phyloP scores from a whole-genome alignment of 1,139 yeast species.

The Scheffersomyces lignicola region DNA sequence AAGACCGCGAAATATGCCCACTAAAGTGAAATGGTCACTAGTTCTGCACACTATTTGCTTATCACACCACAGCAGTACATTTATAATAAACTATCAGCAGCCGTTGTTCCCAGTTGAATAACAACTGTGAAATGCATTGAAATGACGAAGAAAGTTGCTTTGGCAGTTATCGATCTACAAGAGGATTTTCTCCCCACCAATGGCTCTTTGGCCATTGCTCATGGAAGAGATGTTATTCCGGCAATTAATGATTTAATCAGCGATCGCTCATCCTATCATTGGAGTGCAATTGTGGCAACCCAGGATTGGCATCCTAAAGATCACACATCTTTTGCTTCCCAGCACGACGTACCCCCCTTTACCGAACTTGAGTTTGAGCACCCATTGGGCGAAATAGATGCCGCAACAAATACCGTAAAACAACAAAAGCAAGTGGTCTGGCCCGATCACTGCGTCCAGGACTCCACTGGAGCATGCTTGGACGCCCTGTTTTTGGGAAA shows the following conservation, averaged over 20 bases:
- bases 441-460: slow-evolving; percentile 91
- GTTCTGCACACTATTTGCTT: no score
- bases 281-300: slow-evolving; percentile 70
- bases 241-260: slow-evolving; percentile 44
- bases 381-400: slow-evolving; percentile 43
- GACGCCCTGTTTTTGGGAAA: slow-evolving; percentile 42
- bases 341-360: slow-evolving; percentile 58
- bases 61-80: not conserved
- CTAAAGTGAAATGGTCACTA: no score
- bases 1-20: no score
- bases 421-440: slow-evolving; percentile 55
- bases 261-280: slow-evolving; percentile 35
- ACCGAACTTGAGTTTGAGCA: slow-evolving; percentile 48
- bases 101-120: no score
- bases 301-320: slow-evolving; percentile 86
- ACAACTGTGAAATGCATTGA: no score
- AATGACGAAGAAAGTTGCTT: slow-evolving; percentile 36
- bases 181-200: slow-evolving; percentile 79
- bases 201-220: slow-evolving; percentile 73
- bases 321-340: slow-evolving; percentile 81
- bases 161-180: slow-evolving; percentile 78
- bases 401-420: slow-evolving; percentile 24
- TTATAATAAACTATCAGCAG: no score
- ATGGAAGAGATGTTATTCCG: slow-evolving; percentile 62
- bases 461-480: slow-evolving; percentile 63